Base-by-base conservation (phyloP, 2,329 filamentous ascomycete species). In the Alternaria tenuissima region DNA sequence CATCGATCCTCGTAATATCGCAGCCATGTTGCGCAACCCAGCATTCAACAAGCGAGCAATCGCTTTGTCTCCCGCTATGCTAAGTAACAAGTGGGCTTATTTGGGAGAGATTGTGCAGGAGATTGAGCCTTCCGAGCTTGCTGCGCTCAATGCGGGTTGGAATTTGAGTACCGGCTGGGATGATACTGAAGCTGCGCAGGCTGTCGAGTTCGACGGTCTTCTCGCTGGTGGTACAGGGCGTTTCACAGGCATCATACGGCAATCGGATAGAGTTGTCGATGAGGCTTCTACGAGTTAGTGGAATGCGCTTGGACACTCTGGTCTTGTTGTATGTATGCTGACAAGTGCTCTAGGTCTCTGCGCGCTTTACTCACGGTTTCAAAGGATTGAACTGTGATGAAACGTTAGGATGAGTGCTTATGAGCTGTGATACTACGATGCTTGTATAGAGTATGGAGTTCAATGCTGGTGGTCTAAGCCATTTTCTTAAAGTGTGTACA, bases 31-130 rank as follows among this genome's bases (percentile, higher is more conserved):
- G 26, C 67, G 62, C 28, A 62, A 65, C 60, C 58, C 66, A 20
- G 26, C 59, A 60, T 78, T 80, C 59, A 64, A 54, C 11, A 70
- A 69, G 34, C 77, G 79, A 18, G 67, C 68, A 30, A 62, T 53
- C 2, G 69, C 70, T 6, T 69, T 82, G 3, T 48, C 57, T 0
- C 63, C 73, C 3, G 68, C 71, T 5, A 83, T 82, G 81, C 65
- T 81, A 66, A 67, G 63, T 36, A 65, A 67, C 3, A 74, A 67
- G 43, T 81, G 80, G 67, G 56, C 65, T 8, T 71, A 76, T 36
- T 64, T 82, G 1, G 81, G 75, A 28, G 69, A 76, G 9, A 80
- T 83, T 39, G 67, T 80, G 46, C 80, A 81, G 59, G 68, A 75
- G 9, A 73, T 80, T 26, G 66, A 75, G 11, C 44, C 59, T 16